Conservation (phyloP, 1,139 yeast genomes). For the Chernovozyma aurita region DNA sequence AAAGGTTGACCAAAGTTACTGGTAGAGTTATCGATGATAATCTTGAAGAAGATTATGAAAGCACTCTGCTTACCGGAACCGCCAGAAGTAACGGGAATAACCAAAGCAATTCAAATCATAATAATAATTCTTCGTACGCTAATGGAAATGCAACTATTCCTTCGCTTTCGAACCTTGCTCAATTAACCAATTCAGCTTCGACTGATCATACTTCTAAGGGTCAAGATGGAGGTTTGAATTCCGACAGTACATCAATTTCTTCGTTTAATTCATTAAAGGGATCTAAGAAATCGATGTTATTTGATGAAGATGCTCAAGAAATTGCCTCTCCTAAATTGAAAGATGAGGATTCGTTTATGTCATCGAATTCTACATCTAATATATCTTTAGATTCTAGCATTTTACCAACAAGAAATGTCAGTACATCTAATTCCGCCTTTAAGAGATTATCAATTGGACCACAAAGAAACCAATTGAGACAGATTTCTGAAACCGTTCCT, state of each 20-base stretch:
- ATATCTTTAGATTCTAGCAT: conserved; percentile 18
- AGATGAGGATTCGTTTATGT: conserved; percentile 26
- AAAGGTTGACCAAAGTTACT: conserved; percentile 57
- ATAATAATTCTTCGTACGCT: conserved; percentile 8
- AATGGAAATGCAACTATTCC: conserved; percentile 36
- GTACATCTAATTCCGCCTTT: conserved; percentile 43
- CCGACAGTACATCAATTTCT: conserved; percentile 19
- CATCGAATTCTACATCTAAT: conserved; percentile 32
- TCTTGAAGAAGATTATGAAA: conserved; percentile 27
- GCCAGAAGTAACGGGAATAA: background rate
- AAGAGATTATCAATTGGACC: conserved; percentile 56
- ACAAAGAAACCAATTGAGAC: conserved; percentile 66
- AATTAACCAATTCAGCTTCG: conserved; percentile 34
- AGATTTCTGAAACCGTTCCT: conserved; percentile 77
- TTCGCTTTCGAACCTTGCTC: conserved; percentile 62
- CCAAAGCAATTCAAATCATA: conserved; percentile 8
- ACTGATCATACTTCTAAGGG: conserved; percentile 10
- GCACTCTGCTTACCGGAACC: conserved; percentile 20
- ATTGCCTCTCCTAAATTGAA: conserved; percentile 27
- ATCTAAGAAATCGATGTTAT: conserved; percentile 32
- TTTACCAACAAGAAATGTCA: conserved; percentile 31
- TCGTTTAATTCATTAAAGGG: conserved; percentile 21
- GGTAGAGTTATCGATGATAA: conserved; percentile 36
- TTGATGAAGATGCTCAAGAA: conserved; percentile 23
- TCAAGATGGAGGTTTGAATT: conserved; percentile 11